A percentile compares a stretch with the other conserved stretches of the same genome.
Conservation (phyloP, 2,329 filamentous ascomycete species). For the Beauveria sp. region DNA sequence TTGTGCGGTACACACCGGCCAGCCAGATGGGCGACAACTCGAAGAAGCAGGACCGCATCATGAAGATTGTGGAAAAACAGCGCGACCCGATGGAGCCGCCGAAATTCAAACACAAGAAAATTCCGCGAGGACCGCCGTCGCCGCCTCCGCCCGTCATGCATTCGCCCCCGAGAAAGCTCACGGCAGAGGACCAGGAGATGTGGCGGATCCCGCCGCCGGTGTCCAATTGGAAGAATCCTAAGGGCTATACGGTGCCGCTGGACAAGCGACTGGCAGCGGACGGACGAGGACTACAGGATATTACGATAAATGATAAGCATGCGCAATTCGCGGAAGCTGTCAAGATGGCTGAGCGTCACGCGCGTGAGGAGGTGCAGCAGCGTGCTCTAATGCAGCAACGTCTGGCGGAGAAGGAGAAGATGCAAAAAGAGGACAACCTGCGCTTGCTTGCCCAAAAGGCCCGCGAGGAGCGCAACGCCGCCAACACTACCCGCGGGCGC, state of each 20-base stretch:
- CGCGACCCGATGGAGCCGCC: slow-evolving; percentile 93
- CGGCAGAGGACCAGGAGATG: slow-evolving; percentile 91
- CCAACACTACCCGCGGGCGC: slow-evolving; percentile 39
- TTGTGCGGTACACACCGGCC: slow-evolving; percentile 89
- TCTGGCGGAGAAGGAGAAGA: slow-evolving; percentile 92
- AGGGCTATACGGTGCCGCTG: slow-evolving; percentile 91
- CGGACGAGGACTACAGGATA: slow-evolving; percentile 82
- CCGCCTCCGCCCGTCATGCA: slow-evolving; percentile 93
- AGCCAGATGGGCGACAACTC: slow-evolving; percentile 90
- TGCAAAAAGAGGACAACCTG: slow-evolving; percentile 86
- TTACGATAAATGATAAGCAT: slow-evolving; percentile 97
- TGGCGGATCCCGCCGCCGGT: slow-evolving; percentile 86
- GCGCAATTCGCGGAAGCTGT: slow-evolving; percentile 91
- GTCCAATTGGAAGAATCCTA: slow-evolving; percentile 99
- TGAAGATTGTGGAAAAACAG: slow-evolving; percentile 96
- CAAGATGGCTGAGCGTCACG: slow-evolving; percentile 89
- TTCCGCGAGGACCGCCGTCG: slow-evolving; percentile 83
- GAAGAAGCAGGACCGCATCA: slow-evolving; percentile 87
- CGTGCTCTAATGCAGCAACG: slow-evolving; percentile 92
- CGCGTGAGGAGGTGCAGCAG: slow-evolving; percentile 89
- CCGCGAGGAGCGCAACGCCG: slow-evolving; percentile 65
- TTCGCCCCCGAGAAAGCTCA: slow-evolving; percentile 88
- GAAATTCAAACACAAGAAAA: slow-evolving; percentile 99
- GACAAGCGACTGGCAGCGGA: slow-evolving; percentile 95
- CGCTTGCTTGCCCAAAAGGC: slow-evolving; percentile 85